A percentile compares a stretch with the other conserved stretches of the same genome.
These are phyloP conservation scores for Dissophora globulifera DNA, from an alignment of 192 early-diverging fungal genomes.

Conservation along the genomic window DNA sequence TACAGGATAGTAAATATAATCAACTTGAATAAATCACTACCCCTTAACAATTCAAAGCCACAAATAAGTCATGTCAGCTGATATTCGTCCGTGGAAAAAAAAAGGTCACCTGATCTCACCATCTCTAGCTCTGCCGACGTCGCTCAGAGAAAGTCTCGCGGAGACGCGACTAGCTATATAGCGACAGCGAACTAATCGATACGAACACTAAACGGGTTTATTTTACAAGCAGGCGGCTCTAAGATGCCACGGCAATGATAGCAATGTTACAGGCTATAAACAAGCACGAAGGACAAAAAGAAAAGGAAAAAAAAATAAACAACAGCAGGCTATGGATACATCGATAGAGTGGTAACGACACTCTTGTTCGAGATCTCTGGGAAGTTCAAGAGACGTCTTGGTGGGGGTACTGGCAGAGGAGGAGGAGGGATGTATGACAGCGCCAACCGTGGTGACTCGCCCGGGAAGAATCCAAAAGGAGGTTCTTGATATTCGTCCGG, in stretches of 20 bases:
- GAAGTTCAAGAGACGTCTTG: constrained; percentile 41
- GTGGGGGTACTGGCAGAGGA: constrained; percentile 50
- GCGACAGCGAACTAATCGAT: not conserved
- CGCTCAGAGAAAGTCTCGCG: not conserved
- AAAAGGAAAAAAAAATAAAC: not conserved
- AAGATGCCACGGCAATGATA: not conserved
- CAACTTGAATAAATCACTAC: no score
- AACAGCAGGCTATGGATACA: constrained; percentile 33
- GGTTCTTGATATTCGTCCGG: constrained; percentile 54
- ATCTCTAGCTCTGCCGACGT: no score
- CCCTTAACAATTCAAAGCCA: no score
- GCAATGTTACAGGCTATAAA: no score
- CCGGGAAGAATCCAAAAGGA: constrained; percentile 55
- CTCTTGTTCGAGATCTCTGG: constrained; percentile 52
- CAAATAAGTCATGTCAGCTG: no score
- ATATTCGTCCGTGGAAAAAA: no score
- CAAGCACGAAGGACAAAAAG: no score
- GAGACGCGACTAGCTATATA: no score
- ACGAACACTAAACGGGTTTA: not conserved
- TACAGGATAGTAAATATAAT: no score
- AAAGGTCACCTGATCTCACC: no score
- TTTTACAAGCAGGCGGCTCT: not conserved
- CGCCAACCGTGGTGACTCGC: constrained; percentile 49
- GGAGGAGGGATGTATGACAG: constrained; percentile 41
- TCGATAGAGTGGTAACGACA: constrained; percentile 54